Evolutionary conservation across 805 yeast genomes (phyloP), one percentile per base, ranked within the genome.

Genomic region (Candida broadrunensis): DNA sequence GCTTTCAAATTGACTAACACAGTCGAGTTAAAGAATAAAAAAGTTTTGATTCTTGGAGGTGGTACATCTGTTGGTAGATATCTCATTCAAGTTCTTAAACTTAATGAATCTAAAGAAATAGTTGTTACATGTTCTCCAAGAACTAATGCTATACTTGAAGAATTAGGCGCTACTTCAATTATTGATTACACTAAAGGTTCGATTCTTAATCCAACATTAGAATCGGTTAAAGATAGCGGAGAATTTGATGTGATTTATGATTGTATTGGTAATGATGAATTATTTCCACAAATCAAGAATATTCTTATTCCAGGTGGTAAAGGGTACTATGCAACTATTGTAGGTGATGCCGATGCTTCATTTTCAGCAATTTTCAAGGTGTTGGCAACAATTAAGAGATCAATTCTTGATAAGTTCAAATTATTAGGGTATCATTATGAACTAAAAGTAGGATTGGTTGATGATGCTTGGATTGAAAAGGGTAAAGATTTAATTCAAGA

Each of bases 11-110:
- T 21, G 9, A 21, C 24, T 9, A 9, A 21, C 9, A 9, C 9
- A 9, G 24, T 56, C 2, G 65, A 60, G 25, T 61, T 76, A 16
- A 65, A 63, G 29, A 65, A 67, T 11, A 65, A 78, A 5, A 74
- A 70, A 43, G 76, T 84, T 4, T 66, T 85, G 36, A 72, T 87
- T 16, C 63, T 85, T 35, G 96, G 96, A 29, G 91, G 85, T 18
- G 81, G 85, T 7, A 80, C 95, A 1, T 63, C 82, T 12, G 89
- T 84, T 13, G 89, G 90, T 16, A 55, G 71, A 21, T 71, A 67
- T 44, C 67, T 73, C 3, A 64, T 78, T 25, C 86, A 81, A 56
- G 56, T 85, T 30, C 78, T 83, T 9, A 81, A 76, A 55, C 81
- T 75, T 55, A 48, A 51, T 34, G 61, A 69, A 2, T 77, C 79